Evolutionary conservation across 441 rosid genomes (phyloP).

Genomic region (Croton laevigatus): DNA sequence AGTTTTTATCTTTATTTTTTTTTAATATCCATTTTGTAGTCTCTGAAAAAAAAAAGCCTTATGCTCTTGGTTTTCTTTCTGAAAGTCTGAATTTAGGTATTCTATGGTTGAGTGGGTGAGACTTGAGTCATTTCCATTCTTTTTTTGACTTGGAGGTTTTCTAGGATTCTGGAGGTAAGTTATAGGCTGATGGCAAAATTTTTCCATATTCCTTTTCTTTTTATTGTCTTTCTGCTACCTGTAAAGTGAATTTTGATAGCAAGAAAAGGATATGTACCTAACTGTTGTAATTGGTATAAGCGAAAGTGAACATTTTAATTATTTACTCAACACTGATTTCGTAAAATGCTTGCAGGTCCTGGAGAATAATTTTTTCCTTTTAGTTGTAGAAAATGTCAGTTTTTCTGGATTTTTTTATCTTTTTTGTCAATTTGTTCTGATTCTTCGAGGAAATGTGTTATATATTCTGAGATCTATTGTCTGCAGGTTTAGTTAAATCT

Average conservation of each 20-base stretch:
- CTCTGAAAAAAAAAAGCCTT: conserved; percentile 11
- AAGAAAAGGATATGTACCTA: conserved; percentile 40
- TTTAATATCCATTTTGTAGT: conserved; percentile 24
- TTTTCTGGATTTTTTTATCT: no score
- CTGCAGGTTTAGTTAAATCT: no score
- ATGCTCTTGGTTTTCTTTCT: conserved; percentile 1
- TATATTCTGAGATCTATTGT: no score
- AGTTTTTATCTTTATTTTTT: not conserved
- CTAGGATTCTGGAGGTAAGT: conserved; percentile 39
- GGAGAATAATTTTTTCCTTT: no score
- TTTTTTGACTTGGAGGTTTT: conserved; percentile 27
- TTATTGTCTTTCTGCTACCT: conserved; percentile 32
- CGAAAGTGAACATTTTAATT: conserved; percentile 29
- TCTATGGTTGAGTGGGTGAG: conserved; percentile 29
- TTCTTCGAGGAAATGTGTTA: no score
- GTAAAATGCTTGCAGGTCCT: no score
- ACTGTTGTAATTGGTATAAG: conserved; percentile 59
- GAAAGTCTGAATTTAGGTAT: conserved; percentile 28
- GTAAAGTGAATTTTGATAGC: conserved; percentile 72
- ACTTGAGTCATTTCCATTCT: conserved; percentile 42
- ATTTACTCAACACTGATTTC: conserved; percentile 13
- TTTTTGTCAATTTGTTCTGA: no score
- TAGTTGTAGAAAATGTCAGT: no score
- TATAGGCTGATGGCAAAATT: conserved; percentile 39
- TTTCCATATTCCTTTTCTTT: conserved; percentile 17